Evolutionary conservation across 495 filamentous ascomycete genomes (phyloP).

Genomic region (Amniculicola lignicola): DNA sequence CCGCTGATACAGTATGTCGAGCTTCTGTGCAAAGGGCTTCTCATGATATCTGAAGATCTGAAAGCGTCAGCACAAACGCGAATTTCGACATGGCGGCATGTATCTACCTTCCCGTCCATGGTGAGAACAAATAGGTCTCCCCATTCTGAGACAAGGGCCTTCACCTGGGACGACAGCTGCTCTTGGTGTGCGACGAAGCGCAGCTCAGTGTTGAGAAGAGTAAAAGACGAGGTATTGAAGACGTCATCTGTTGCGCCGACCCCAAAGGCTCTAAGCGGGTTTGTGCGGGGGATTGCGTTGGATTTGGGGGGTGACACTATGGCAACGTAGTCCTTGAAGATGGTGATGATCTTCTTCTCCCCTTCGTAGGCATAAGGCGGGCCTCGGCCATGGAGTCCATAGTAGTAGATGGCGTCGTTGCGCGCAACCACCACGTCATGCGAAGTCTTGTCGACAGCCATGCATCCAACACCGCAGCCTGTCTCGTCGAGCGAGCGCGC

Average conservation of each 20-base stretch:
- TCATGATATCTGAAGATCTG: constrained; percentile 89
- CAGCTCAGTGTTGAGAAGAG: constrained; percentile 82
- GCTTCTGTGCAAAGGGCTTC: constrained; percentile 81
- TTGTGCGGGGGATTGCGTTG: constrained; percentile 50
- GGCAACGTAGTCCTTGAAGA: constrained; percentile 82
- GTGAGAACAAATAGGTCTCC: constrained; percentile 84
- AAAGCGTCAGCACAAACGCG: neutral
- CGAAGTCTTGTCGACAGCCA: constrained; percentile 75
- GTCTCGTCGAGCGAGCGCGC: constrained; percentile 81
- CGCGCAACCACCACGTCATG: constrained; percentile 85
- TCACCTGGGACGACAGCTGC: constrained; percentile 71
- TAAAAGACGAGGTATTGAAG: constrained; percentile 80
- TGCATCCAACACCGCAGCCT: constrained; percentile 87
- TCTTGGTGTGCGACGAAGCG: constrained; percentile 91
- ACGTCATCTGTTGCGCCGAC: constrained; percentile 61
- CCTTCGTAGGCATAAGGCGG: constrained; percentile 87
- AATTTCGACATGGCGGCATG: neutral
- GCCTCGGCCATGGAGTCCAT: constrained; percentile 79
- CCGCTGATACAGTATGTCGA: constrained; percentile 90
- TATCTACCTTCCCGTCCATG: constrained; percentile 78
- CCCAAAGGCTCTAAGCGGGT: constrained; percentile 61
- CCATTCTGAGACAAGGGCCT: constrained; percentile 81
- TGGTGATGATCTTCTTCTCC: constrained; percentile 74
- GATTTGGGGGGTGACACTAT: constrained; percentile 78
- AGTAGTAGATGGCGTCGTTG: constrained; percentile 93